Base-by-base conservation (phyloP, 2,329 filamentous ascomycete species). In the Lecanicillium sp. region DNA sequence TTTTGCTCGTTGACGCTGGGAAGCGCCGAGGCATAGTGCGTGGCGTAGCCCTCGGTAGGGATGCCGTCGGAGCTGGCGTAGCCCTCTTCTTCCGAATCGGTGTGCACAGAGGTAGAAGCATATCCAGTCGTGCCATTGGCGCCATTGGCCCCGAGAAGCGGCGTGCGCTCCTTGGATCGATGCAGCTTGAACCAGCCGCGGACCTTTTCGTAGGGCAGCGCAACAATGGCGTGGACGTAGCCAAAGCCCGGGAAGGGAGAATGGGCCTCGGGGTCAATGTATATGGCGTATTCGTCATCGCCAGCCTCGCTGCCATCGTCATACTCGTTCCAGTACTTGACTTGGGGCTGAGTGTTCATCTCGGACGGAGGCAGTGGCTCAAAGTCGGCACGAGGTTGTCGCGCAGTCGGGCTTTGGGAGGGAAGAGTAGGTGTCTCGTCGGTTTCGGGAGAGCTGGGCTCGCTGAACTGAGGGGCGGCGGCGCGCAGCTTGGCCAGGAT, bases 251-350 rank as follows among this genome's bases (percentile, higher is more conserved):
- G 78, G 39, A 85, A 83, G 25, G 63, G 63, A 14, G 61, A 52
- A 9, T 71, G 65, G 2, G 74, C 74, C 48, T 85, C 72, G 0
- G 85, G 84, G 52, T 89, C 73, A 43, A 90, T 67, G 51, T 85
- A 87, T 48, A 92, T 80, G 32, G 77, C 71, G 56, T 87, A 92
- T 20, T 71, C 73, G 27, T 75, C 71, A 3, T 71, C 77, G 35
- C 70, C 73, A 3, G 61, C 64, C 39, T 88, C 83, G 54, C 85
- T 87, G 8, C 83, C 84, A 54, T 89, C 65, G 48, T 94, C 86
- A 57, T 90, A 92, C 57, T 94, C 86, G 57, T 85, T 90, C 85
- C 86, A 94, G 54, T 90, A 92, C 33, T 67, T 64, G 13, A 60
- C 51, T 36, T 56, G 55, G 7, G 56, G 49, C 35, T 56, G 55